A percentile compares a stretch with the other conserved stretches of the same genome.
These are phyloP conservation scores for Aciculosporium take DNA, from an alignment of 2,329 filamentous ascomycete genomes.

Conservation along the genomic window DNA sequence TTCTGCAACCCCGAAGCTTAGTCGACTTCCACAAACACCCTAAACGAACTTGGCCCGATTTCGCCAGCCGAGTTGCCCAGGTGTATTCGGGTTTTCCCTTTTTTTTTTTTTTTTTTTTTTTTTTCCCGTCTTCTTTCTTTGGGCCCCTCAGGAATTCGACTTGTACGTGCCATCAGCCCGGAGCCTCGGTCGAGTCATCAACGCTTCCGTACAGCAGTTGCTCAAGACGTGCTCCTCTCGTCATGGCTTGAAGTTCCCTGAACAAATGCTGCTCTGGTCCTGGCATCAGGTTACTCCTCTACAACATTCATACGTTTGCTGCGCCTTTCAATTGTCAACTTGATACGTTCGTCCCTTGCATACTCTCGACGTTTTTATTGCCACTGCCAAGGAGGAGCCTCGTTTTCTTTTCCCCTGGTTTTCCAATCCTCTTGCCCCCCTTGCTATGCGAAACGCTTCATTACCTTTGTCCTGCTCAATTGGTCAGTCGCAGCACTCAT, in stretches of 20 bases:
- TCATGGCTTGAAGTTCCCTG: conserved; percentile 2
- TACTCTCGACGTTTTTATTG: no score
- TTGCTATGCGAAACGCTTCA: conserved; percentile 15
- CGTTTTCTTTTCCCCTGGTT: not conserved
- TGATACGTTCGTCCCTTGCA: not conserved
- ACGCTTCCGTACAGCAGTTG: not conserved
- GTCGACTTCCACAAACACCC: no score
- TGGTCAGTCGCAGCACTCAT: conserved; percentile 13
- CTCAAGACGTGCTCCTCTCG: not conserved
- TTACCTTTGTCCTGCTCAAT: conserved; percentile 16
- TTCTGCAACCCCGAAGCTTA: not conserved
- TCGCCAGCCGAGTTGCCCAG: not conserved
- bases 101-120: not conserved
- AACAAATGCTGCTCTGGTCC: not conserved
- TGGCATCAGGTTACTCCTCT: not conserved
- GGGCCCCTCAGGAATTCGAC: not conserved
- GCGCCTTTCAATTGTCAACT: not conserved
- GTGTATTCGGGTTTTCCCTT: not conserved
- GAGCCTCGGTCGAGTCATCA: not conserved
- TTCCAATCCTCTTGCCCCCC: conserved; percentile 7
- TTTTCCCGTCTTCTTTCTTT: not conserved
- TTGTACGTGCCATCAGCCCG: not conserved
- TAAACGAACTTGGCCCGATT: not conserved
- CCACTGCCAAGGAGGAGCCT: not conserved
- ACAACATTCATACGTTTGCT: not conserved